Evolutionary conservation across 495 filamentous ascomycete species (phyloP).

Genomic region (Trichoderma virens): DNA sequence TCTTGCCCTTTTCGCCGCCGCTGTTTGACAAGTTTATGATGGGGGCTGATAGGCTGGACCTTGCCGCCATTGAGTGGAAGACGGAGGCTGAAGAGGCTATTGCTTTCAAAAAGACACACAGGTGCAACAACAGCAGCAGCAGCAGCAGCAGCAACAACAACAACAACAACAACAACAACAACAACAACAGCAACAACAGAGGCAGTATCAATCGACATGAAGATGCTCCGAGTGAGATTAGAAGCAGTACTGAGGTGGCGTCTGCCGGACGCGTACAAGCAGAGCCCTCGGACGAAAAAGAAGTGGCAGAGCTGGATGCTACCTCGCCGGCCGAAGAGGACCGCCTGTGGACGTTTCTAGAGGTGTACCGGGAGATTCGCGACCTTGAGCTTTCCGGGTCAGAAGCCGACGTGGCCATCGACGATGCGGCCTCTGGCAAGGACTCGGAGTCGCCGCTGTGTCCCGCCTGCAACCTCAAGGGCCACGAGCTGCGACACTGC

Average conservation of each 20-base stretch:
- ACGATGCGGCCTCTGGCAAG: neutral
- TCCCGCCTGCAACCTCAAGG: neutral
- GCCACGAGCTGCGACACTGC: conserved; percentile 7
- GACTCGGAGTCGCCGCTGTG: neutral
- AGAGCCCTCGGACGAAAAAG: neutral
- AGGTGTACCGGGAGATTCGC: neutral
- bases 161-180: neutral
- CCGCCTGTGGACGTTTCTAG: neutral
- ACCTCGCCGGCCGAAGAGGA: neutral
- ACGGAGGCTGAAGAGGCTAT: neutral
- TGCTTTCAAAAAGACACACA: neutral
- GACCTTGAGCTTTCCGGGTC: neutral
- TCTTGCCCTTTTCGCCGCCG: neutral
- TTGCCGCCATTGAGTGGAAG: neutral
- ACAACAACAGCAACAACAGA: neutral
- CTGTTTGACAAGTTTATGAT: conserved; percentile 2
- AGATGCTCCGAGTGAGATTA: neutral
- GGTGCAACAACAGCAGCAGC: neutral
- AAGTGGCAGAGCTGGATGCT: neutral
- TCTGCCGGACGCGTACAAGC: neutral
- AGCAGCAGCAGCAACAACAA: neutral
- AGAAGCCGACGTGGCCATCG: neutral
- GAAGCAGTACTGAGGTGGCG: neutral
- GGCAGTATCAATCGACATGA: neutral
- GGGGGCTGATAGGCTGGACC: neutral